phyloP scores from a whole-genome alignment of 1,284 basidiomycete genomes.

The Apiotrichum gamsii region DNA sequence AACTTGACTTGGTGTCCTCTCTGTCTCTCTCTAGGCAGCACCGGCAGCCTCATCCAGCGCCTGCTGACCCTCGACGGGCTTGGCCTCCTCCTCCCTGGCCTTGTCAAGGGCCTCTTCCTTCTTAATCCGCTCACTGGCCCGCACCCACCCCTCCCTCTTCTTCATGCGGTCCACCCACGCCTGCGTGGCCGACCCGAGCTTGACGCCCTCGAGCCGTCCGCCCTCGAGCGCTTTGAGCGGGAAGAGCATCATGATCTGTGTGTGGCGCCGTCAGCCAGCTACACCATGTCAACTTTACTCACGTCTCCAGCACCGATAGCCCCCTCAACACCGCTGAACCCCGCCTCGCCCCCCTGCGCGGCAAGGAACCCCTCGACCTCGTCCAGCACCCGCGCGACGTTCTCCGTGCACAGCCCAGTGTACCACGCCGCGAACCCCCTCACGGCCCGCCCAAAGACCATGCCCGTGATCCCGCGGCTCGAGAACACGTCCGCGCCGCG shows the following conservation, averaged over 20 bases:
- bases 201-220: background rate
- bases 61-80: too few relatives aligned
- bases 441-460: background rate
- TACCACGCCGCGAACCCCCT: background rate
- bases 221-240: background rate
- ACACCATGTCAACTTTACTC: slow-evolving; percentile 36
- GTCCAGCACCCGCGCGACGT: slow-evolving; percentile 11
- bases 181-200: background rate
- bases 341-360: too few relatives aligned
- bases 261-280: background rate
- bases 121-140: too few relatives aligned
- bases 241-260: slow-evolving; percentile 1
- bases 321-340: too few relatives aligned
- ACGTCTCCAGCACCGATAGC: slow-evolving; percentile 32
- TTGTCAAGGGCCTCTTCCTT: too few relatives aligned
- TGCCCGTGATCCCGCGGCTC: background rate
- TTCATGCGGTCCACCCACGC: background rate
- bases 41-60: too few relatives aligned
- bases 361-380: slow-evolving; percentile 32
- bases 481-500: background rate
- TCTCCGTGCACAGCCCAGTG: slow-evolving; percentile 1
- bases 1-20: too few relatives aligned
- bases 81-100: too few relatives aligned
- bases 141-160: too few relatives aligned
- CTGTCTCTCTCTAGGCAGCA: too few relatives aligned